phyloP scores from a whole-genome alignment of 805 yeast species.

The Maudiozyma saulgeensis region DNA sequence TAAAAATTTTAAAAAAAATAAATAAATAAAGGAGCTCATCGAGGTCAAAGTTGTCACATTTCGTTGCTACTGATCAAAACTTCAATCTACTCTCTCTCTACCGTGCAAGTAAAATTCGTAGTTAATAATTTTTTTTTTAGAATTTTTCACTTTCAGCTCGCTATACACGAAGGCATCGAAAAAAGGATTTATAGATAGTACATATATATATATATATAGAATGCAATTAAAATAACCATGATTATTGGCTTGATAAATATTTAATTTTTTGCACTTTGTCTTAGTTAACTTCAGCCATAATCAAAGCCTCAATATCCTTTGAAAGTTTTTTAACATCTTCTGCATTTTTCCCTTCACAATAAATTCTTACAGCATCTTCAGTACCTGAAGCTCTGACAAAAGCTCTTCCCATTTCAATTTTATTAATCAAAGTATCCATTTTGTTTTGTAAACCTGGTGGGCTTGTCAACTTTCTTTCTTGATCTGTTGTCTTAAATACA shows the following conservation, averaged over 20 bases:
- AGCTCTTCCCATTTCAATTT: slow-evolving; percentile 58
- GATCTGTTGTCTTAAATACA: slow-evolving; percentile 74
- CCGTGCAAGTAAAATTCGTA: neutral
- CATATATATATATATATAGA: too few species aligned
- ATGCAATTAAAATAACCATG: too few species aligned
- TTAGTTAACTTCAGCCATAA: slow-evolving; percentile 9
- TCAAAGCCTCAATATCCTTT: slow-evolving; percentile 31
- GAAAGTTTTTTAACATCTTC: slow-evolving; percentile 41
- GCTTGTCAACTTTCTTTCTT: slow-evolving; percentile 69
- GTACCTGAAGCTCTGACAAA: slow-evolving; percentile 97
- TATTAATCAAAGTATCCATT: slow-evolving; percentile 56
- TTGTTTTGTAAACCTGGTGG: slow-evolving; percentile 70
- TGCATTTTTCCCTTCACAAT: slow-evolving; percentile 70
- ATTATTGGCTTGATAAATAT: too few species aligned
- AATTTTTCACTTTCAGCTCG: neutral
- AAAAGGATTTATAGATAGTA: too few species aligned
- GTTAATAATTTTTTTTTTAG: neutral
- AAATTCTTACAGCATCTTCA: slow-evolving; percentile 93
- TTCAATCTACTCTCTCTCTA: too few species aligned
- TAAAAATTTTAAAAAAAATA: too few species aligned
- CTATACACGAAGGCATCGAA: neutral
- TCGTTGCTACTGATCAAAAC: too few species aligned
- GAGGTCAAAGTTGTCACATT: too few species aligned
- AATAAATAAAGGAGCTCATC: too few species aligned
- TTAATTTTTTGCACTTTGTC: too few species aligned